Conservation (phyloP, 176 grass and related monocot species). For the Saccharum spontaneum region DNA sequence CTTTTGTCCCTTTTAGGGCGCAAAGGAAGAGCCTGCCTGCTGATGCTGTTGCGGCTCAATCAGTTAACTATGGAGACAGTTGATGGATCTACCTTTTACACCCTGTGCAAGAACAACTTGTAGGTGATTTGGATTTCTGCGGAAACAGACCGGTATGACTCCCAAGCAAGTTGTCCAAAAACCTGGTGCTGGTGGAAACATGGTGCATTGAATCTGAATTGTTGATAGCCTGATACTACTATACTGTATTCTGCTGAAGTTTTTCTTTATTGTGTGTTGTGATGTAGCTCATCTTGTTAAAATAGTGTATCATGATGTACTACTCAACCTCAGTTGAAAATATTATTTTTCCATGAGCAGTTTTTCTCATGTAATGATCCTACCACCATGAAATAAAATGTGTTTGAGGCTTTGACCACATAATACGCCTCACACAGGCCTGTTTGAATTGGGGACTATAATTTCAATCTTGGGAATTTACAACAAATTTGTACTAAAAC, state of each 20-base stretch:
- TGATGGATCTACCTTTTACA: slow-evolving; percentile 68
- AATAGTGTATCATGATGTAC: not conserved
- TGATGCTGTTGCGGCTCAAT: slow-evolving; percentile 74
- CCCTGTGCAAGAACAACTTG: slow-evolving; percentile 27
- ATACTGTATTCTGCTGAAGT: not conserved
- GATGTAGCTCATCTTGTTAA: not conserved
- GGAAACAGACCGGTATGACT: not conserved
- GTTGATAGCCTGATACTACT: not conserved
- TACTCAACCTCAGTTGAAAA: not conserved
- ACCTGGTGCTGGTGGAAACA: not conserved
- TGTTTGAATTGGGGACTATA: not conserved
- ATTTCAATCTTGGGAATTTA: not conserved
- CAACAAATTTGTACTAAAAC: not conserved
- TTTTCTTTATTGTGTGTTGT: not conserved
- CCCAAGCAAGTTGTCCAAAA: not conserved
- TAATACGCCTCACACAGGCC: not conserved
- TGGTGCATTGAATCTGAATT: slow-evolving; percentile 6
- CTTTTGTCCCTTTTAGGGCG: slow-evolving; percentile 47
- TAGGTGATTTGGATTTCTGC: not conserved
- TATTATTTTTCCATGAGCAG: not conserved
- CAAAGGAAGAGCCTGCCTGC: slow-evolving; percentile 77
- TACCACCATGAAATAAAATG: not conserved
- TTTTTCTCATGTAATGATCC: not conserved
- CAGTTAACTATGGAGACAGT: slow-evolving; percentile 65
- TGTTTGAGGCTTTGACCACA: not conserved